Evolutionary conservation across 164 flowering plant species (phyloP), one percentile per base, ranked within the genome.

Genomic region (Aristolochia californica): DNA sequence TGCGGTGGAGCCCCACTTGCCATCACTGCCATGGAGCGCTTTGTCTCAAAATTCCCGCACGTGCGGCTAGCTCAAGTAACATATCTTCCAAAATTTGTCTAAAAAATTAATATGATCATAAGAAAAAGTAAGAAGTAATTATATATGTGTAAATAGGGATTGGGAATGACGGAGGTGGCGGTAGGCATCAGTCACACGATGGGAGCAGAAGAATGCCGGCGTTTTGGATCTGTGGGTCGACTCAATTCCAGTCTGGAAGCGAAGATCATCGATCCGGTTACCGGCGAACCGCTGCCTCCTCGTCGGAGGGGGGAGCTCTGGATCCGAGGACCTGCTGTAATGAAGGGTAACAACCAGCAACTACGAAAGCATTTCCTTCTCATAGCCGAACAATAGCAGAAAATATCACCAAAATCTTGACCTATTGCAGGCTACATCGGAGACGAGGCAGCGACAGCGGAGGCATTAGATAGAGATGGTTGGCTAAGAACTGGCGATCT

Each of bases 131-230:
- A 8, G 5, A 16, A 8, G 18, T 20, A 18, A 48, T 17, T 17
- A 2, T 8, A 17, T 16, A 5, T 12, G 4, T 18, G 17, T 16
- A 18, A 12, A 11, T 77, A 93, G 98, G 98, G 98, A 0, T 93
- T 85, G 50, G 98, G 98, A 5, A 87, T 93, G 98, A 93, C 98
- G 0, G 98, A 93, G 66, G 94, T 90, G 0, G 98, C 97, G 13
- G 91, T 94, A 12, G 84, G 88, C 54, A 52, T 91, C 51, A 91
- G 89, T 5, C 88, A 88, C 65, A 97, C 98, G 0, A 87, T 85
- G 61, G 94, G 87, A 62, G 85, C 97, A 0, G 77, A 79, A 11
- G 82, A 81, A 30, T 72, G 81, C 7, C 60, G 62, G 28, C 89
- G 89, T 61, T 83, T 94, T 0, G 98, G 98, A 5, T 80, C 98